phyloP scores from a whole-genome alignment of 1,284 basidiomycete genomes.

The Ustilago curta region DNA sequence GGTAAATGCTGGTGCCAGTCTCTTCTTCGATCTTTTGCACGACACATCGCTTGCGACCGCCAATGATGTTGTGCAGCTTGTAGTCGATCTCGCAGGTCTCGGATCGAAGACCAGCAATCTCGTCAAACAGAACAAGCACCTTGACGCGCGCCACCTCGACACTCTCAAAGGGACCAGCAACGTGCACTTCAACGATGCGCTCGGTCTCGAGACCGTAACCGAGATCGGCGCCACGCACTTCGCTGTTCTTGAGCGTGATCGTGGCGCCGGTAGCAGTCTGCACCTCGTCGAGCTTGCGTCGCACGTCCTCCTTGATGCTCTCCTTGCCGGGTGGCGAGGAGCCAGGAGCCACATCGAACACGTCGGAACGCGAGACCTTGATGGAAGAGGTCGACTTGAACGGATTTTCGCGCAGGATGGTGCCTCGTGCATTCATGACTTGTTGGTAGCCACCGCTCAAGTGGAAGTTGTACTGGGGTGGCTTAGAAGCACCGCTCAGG shows the following conservation, averaged over 20 bases:
- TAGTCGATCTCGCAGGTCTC: slow-evolving; percentile 94
- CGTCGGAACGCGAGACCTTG: slow-evolving; percentile 90
- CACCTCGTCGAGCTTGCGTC: slow-evolving; percentile 88
- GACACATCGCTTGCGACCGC: slow-evolving; percentile 86
- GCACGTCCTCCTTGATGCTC: slow-evolving; percentile 86
- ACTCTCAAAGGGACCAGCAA: slow-evolving; percentile 85
- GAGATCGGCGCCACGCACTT: slow-evolving; percentile 57
- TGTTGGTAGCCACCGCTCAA: slow-evolving; percentile 90
- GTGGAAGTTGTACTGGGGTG: slow-evolving; percentile 78
- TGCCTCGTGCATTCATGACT: slow-evolving; percentile 88
- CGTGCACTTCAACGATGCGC: slow-evolving; percentile 88
- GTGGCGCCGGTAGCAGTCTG: slow-evolving; percentile 86
- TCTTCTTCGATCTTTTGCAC: slow-evolving; percentile 96
- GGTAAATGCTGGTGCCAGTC: slow-evolving; percentile 95
- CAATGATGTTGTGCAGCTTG: slow-evolving; percentile 91
- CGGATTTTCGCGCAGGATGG: slow-evolving; percentile 88
- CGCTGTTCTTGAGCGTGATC: slow-evolving; percentile 78
- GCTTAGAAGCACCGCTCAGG: slow-evolving; percentile 33
- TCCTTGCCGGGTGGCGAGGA: slow-evolving; percentile 65
- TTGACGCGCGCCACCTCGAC: slow-evolving; percentile 91
- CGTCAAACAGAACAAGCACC: slow-evolving; percentile 92
- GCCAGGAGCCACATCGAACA: slow-evolving; percentile 72
- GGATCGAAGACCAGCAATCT: slow-evolving; percentile 77
- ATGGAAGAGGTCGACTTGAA: slow-evolving; percentile 85
- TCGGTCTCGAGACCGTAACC: slow-evolving; percentile 87